Base-by-base conservation (phyloP, 2,329 filamentous ascomycete genomes). In the Bisporella sp. region DNA sequence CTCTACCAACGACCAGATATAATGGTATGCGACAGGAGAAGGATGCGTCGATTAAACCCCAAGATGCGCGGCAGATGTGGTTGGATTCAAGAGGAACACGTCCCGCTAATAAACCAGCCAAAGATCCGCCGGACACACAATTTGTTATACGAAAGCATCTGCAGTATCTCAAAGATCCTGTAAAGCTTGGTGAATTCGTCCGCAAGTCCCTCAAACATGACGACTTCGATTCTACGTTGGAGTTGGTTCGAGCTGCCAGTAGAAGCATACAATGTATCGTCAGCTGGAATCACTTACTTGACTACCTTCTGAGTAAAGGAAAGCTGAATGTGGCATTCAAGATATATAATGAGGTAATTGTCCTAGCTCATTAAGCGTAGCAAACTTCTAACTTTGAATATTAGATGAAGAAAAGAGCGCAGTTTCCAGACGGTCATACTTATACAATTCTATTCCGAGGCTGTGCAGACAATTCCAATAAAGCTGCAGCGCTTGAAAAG, bases 321-420 rank as follows among this genome's bases (percentile, higher is more conserved):
- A 75, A 76, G 47, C 67, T 89, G 33, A 75, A 76, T 53, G 70
- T 73, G 21, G 91, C 87, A 13, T 69, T 95, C 51, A 90, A 87
- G 69, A 73, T 89, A n/a, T 96, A 83, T 71, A 96, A 96, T 67
- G 92, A 97, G 67, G 86, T 87, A 67, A 55, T 73, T 62, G 49
- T 46, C 6, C 31, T 40, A 13, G 31, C 8, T 50, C n/a, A n/a
- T 6, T 45, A 32, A 11, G 21, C 29, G 30, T 32, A 9, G 28
- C 9, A 31, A 11, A 31, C 9, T 12, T 31, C 7, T 37, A 1
- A 37, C 30, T 29, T 39, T 7, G 4, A 5, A 21, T 54, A 50
- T 41, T 35, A 89, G 86, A 97, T 99, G 92, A 99, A 97, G 72
- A 97, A 97, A 71, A 79, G 90, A 54, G 84, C 76, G 5, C 86